Evolutionary conservation across 805 yeast genomes (phyloP).

Genomic region (Saccharomycopsis malanga): DNA sequence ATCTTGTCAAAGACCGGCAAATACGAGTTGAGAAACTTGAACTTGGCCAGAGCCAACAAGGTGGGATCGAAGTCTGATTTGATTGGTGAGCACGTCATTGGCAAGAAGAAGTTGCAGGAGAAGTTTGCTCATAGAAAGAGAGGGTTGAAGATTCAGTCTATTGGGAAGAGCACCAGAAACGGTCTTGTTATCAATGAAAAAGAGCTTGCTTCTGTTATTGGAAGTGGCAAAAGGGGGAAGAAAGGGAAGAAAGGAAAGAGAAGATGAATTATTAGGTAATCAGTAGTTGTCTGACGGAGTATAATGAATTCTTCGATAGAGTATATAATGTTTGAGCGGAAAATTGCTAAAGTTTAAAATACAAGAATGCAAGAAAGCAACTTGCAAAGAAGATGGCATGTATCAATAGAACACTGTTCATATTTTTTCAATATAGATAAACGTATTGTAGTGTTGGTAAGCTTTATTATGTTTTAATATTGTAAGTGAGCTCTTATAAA

Average conservation of each 20-base stretch:
- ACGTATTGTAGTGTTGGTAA: too few species aligned
- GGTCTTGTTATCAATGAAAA: slow-evolving; percentile 65
- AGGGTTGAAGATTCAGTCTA: slow-evolving; percentile 69
- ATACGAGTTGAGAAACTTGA: slow-evolving; percentile 55
- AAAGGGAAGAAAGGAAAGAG: background rate
- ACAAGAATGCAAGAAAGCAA: too few species aligned
- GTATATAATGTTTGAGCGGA: too few species aligned
- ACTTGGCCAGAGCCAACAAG: slow-evolving; percentile 49
- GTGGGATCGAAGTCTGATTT: slow-evolving; percentile 34
- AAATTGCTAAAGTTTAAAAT: too few species aligned
- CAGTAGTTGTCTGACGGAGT: background rate
- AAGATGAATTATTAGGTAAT: background rate
- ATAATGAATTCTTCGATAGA: too few species aligned
- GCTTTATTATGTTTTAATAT: too few species aligned
- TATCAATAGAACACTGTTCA: too few species aligned
- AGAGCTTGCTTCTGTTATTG: slow-evolving; percentile 51
- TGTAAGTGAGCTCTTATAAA: too few species aligned
- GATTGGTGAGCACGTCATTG: slow-evolving; percentile 43
- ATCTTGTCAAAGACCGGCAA: slow-evolving; percentile 65
- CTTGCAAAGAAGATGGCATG: too few species aligned
- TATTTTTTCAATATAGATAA: background rate
- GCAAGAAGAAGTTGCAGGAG: slow-evolving; percentile 37
- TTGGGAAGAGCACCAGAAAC: slow-evolving; percentile 72
- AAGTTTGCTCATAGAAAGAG: slow-evolving; percentile 49
- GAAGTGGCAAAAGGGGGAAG: slow-evolving; percentile 16